Base-by-base conservation (phyloP, 768 basidiomycete species). In the Tylopilus intermedius region DNA sequence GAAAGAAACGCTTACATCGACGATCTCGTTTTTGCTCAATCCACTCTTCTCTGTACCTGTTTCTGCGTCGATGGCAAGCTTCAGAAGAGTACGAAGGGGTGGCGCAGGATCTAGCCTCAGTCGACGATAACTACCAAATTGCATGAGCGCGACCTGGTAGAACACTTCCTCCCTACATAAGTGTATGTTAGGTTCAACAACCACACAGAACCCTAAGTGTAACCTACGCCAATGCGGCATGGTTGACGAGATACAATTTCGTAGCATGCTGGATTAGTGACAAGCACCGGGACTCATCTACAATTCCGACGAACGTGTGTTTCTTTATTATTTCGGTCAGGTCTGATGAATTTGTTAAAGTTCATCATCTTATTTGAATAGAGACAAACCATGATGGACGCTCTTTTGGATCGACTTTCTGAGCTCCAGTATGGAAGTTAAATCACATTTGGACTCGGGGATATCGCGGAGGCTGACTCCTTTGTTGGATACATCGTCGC, bases 301-400 rank as follows among this genome's bases (percentile, higher is more conserved):
- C 90, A 35, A 97, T 83, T 2, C 95, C 94, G 30, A 98, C 93
- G 61, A 96, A 96, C 0, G 83, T 88, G 62, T 96, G 92, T 45
- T 90, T 86, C 58, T 84, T 79, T 30, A 98, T 63, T 43, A 98
- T 88, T 62, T 92, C 90, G 0, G 82, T 79, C 37, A 98, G 72
- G 45, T 83, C 95, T 97, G 60, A 24, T 50, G 50, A 49, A 26
- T 21, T 41, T 42, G 11, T 10, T 39, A 15, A 49, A 35, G 30
- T 10, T n/a, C 6, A 8, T 45, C 24, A n/a, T 35, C 21, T 29
- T 2, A 26, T 21, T 50, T 4, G 10, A 45, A 32, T 21, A 11
- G 3, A 7, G 11, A 71, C 83, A 62, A 60, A 94, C 94, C 80
- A 57, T 77, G 70, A 67, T 94, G 90, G 55, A 81, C 82, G 13